A percentile compares a stretch with the other conserved stretches of the same genome.
phyloP scores from a whole-genome alignment of 306 rosid genomes.

The Cicer yamashitae region DNA sequence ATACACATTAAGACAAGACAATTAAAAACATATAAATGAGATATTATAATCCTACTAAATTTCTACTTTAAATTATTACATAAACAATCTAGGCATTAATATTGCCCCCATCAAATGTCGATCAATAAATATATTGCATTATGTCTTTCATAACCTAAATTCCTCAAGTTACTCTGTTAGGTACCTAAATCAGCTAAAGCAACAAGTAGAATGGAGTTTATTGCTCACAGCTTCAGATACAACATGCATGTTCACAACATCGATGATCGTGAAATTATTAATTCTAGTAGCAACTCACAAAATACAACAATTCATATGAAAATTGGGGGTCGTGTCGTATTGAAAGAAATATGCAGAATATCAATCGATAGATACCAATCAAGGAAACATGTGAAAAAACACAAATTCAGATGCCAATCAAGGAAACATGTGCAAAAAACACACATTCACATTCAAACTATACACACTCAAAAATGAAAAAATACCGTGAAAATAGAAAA shows the following conservation, averaged over 20 bases:
- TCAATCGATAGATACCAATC: not conserved
- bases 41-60: slow-evolving; percentile 23
- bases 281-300: slow-evolving; percentile 10
- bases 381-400: not conserved
- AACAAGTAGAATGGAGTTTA: not conserved
- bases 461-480: not conserved
- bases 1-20: not conserved
- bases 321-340: not conserved
- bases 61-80: not conserved
- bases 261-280: not conserved
- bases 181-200: not conserved
- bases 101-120: slow-evolving; percentile 1
- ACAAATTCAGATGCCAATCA: not conserved
- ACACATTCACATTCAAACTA: not conserved
- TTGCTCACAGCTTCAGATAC: not conserved
- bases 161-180: not conserved
- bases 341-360: not conserved
- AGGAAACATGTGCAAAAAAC: not conserved
- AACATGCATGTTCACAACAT: not conserved
- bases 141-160: slow-evolving; percentile 3
- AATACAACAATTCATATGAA: not conserved
- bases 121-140: slow-evolving; percentile 17
- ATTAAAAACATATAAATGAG: not conserved
- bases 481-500: not conserved
- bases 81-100: not conserved